Evolutionary conservation across 768 basidiomycete genomes (phyloP), one percentile per base, ranked within the genome.

Genomic region (Russula lepida): DNA sequence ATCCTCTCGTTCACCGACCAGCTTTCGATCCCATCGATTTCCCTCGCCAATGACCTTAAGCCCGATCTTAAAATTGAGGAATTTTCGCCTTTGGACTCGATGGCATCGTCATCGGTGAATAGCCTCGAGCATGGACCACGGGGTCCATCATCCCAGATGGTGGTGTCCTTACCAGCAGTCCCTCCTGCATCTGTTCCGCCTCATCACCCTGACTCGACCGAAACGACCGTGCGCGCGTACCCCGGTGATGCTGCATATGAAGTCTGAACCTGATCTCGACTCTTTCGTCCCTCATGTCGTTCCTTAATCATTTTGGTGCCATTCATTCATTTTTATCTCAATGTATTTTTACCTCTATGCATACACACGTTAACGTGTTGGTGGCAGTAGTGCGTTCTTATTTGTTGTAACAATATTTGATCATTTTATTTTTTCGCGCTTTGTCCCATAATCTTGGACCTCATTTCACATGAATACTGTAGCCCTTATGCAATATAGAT

Each of bases 1-100:
- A 33, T 21, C 1, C 1, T 17, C n/a, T 64, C 63, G 0, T 41
- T 62, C 13, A 21, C 30, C 37, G 63, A 64, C 37, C 62, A 35
- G 47, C 51, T 64, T 13, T 64, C 63, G n/a, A 63, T 63, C 23
- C 62, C 63, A 2, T 64, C 63, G 6, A 58, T 64, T 33, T 54
- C 63, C 30, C 7, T 63, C 3, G 32, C 30, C 4, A 9, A 50
- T 15, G 63, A 64, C 11, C 12, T 30, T 8, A 64, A 55, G 4
- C 27, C 54, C 7, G 63, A 62, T 12, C 35, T 62, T n/a, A 64
- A 62, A 51, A 30, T 32, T 7, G 50, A 52, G n/a, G 28, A 35
- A 8, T 51, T 32, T 47, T 63, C 64, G 2, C 61, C 61, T 3
- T 27, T 48, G 23, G 62, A 56, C 13, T 35, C 57, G 0, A 46